These are phyloP conservation scores for Phaffia tasmanica DNA, from an alignment of 768 basidiomycete genomes.

Conservation along the genomic window DNA sequence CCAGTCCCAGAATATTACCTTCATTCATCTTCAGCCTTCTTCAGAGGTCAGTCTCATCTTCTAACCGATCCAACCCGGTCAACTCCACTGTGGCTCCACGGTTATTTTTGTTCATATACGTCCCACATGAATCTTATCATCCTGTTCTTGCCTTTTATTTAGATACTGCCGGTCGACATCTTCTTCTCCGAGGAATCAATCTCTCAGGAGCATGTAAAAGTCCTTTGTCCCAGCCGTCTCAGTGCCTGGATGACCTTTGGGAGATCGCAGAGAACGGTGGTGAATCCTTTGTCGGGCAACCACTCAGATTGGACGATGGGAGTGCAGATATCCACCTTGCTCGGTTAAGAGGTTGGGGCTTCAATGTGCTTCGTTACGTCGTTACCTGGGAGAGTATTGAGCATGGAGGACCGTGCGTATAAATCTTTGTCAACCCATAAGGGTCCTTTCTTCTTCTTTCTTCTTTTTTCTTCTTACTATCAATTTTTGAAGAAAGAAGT, in stretches of 20 bases:
- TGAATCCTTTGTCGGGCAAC: slow-evolving; percentile 63
- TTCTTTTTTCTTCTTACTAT: too few species aligned
- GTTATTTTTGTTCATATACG: not conserved
- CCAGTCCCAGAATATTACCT: slow-evolving; percentile 44
- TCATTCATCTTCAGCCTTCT: slow-evolving; percentile 41
- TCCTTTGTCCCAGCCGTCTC: slow-evolving; percentile 58
- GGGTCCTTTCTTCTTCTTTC: too few species aligned
- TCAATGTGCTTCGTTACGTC: slow-evolving; percentile 67
- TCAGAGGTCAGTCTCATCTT: slow-evolving; percentile 32
- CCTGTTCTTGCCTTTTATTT: not conserved
- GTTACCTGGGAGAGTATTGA: slow-evolving; percentile 95
- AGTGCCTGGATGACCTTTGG: slow-evolving; percentile 68
- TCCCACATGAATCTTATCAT: not conserved
- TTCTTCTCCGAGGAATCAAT: slow-evolving; percentile 89
- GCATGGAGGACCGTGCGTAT: slow-evolving; percentile 83
- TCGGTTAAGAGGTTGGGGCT: slow-evolving; percentile 85
- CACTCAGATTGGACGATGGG: slow-evolving; percentile 66
- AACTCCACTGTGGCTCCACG: not conserved
- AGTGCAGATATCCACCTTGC: slow-evolving; percentile 55
- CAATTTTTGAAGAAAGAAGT: not conserved
- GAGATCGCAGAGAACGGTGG: slow-evolving; percentile 52
- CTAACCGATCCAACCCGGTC: slow-evolving; percentile 16
- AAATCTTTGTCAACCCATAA: not conserved
- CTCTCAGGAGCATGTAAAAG: slow-evolving; percentile 80
- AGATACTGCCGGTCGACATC: slow-evolving; percentile 25